Evolutionary conservation across 2,329 filamentous ascomycete species (phyloP).

Genomic region (Venturia aucupariae): DNA sequence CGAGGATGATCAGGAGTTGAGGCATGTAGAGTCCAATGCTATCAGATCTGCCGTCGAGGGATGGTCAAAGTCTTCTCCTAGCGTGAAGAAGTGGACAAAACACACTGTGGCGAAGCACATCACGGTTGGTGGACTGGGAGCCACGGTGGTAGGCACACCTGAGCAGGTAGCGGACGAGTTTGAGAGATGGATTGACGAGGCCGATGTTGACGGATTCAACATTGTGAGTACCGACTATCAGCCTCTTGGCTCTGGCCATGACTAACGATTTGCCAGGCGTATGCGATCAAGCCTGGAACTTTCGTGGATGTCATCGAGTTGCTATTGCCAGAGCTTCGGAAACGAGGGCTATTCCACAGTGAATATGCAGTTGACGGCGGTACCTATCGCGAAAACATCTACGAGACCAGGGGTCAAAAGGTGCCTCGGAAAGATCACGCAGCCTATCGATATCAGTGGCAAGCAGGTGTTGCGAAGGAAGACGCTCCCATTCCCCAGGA

Average conservation of each 20-base stretch:
- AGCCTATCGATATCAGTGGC: constrained; percentile 39
- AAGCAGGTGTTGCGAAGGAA: constrained; percentile 25
- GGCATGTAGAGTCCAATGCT: constrained; percentile 52
- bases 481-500: constrained; percentile 22
- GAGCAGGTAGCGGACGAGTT: constrained; percentile 57
- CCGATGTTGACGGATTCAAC: constrained; percentile 68
- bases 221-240: constrained; percentile 48
- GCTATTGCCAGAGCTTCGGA: constrained; percentile 53
- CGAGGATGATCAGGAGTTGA: constrained; percentile 53
- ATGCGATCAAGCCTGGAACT: constrained; percentile 56
- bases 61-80: constrained; percentile 48
- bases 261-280: constrained; percentile 34
- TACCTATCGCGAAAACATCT: constrained; percentile 54
- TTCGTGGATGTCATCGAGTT: constrained; percentile 61
- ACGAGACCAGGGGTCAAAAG: constrained; percentile 40
- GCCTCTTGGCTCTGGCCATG: not conserved
- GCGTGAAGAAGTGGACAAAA: constrained; percentile 62
- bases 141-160: constrained; percentile 55
- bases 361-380: constrained; percentile 46
- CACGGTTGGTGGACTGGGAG: constrained; percentile 57
- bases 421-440: constrained; percentile 45
- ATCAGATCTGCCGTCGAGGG: constrained; percentile 47
- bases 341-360: constrained; percentile 48
- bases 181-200: constrained; percentile 58
- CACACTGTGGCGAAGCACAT: constrained; percentile 59